Percentiles rank a stretch among this genome's conserved stretches.
These are phyloP conservation scores for Ajuga chamaepitys DNA, from an alignment of 257 asterid species.

Conservation along the genomic window DNA sequence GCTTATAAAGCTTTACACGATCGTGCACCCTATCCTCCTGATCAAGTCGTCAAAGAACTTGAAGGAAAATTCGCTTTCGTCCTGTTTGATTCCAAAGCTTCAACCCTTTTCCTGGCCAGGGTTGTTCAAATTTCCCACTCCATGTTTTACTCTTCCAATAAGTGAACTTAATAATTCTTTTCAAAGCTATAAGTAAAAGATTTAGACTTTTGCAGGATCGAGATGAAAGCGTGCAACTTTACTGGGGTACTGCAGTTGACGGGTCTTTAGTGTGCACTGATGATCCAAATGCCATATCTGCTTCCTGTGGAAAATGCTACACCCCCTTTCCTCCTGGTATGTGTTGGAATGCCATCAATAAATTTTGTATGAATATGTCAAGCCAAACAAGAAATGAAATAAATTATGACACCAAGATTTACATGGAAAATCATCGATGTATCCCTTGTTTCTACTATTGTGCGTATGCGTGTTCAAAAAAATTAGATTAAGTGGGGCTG, in stretches of 20 bases:
- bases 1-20: slow-evolving; percentile 62
- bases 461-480: too few relatives aligned
- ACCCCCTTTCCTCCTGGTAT: slow-evolving; percentile 71
- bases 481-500: too few relatives aligned
- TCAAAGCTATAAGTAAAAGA: neutral
- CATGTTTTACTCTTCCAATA: too few relatives aligned
- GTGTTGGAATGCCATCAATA: too few relatives aligned
- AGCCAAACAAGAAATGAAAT: too few relatives aligned
- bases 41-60: slow-evolving; percentile 55
- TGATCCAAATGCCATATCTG: slow-evolving; percentile 43
- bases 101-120: slow-evolving; percentile 52
- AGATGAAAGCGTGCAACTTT: slow-evolving; percentile 45
- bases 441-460: too few relatives aligned
- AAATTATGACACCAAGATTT: too few relatives aligned
- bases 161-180: neutral
- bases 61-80: slow-evolving; percentile 60
- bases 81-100: slow-evolving; percentile 49
- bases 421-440: too few relatives aligned
- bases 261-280: slow-evolving; percentile 65
- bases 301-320: slow-evolving; percentile 48
- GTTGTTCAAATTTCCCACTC: slow-evolving; percentile 17
- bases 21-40: slow-evolving; percentile 63
- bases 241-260: slow-evolving; percentile 66
- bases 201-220: slow-evolving; percentile 37
- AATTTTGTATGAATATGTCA: too few relatives aligned